A percentile compares a stretch with the other conserved stretches of the same genome.
Conservation (phyloP, 495 filamentous ascomycete species). For the Tuber borchii region DNA sequence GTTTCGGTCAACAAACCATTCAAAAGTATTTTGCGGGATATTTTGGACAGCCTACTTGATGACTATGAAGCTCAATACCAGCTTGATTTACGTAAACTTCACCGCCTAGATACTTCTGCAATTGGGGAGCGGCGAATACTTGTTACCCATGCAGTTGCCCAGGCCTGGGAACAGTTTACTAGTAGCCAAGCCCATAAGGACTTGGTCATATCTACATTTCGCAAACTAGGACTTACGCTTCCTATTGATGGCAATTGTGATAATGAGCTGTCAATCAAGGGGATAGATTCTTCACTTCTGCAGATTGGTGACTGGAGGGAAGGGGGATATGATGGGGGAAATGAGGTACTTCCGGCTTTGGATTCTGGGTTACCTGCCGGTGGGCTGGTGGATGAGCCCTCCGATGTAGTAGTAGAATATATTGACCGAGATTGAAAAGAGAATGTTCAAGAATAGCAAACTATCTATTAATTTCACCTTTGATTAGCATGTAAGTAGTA, state of each 20-base stretch:
- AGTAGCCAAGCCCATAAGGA: neutral
- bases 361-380: too few species aligned
- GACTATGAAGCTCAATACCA: neutral
- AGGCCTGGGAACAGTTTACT: slow-evolving; percentile 13
- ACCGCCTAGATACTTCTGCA: neutral
- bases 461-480: neutral
- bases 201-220: slow-evolving; percentile 15
- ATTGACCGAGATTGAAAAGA: neutral
- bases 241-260: slow-evolving; percentile 19
- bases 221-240: slow-evolving; percentile 12
- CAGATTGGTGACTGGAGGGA: slow-evolving; percentile 6
- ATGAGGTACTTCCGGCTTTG: too few species aligned
- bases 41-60: slow-evolving; percentile 8
- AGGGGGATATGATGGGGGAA: too few species aligned
- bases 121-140: slow-evolving; percentile 7
- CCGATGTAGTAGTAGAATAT: neutral
- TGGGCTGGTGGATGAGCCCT: too few species aligned
- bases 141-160: slow-evolving; percentile 10
- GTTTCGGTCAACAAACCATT: slow-evolving; percentile 12
- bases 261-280: slow-evolving; percentile 19
- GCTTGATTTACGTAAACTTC: slow-evolving; percentile 2
- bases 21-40: slow-evolving; percentile 3
- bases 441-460: neutral
- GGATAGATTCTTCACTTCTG: slow-evolving; percentile 6
- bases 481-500: too few species aligned